Evolutionary conservation across 164 flowering plant species (phyloP), one percentile per base, ranked within the genome.

Genomic region (Paratinospora sagittata): DNA sequence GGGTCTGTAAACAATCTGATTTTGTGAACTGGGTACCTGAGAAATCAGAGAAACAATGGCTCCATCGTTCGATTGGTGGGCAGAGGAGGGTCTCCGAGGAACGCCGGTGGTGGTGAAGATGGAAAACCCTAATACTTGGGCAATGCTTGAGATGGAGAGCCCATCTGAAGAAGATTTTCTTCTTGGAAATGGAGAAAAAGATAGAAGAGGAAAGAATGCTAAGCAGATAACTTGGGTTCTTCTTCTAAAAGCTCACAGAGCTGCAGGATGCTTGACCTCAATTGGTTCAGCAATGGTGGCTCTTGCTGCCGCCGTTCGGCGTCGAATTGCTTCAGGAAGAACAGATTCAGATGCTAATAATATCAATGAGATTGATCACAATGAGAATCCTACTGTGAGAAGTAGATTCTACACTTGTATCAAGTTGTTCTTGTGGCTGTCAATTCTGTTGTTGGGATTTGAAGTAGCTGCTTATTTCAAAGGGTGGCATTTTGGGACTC

Each of bases 191-290:
- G 60, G 78, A 5, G 82, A 85, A 27, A 84, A 82, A 62, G 79
- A 76, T 17, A 80, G 97, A n/a, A n/a, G n/a, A 41, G 85, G 88
- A 62, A 91, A 89, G 68, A 95, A 95, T 76, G 98, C 98, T 36
- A 90, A 86, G 79, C 98, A 95, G 80, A 87, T 95, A 74, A 95
- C 98, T 0, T 92, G 97, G 97, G 97, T 95, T 34, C 91, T 95
- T 58, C 89, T 92, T 71, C 84, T 95, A n/a, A 90, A 84, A 70
- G 98, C 97, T 65, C 97, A 95, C 82, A 79, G 80, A 19, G 98
- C 98, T 70, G 97, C 98, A 43, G 97, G 97, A 3, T 95, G 98
- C 68, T 73, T 92, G 0, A 78, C 98, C 47, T 95, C 90, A 60
- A 78, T 92, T 14, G 97, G 85, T 73, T 66, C 89, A 12, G 82